Conservation (phyloP, 176 grass and related monocot species). For the Zoysia japonica region DNA sequence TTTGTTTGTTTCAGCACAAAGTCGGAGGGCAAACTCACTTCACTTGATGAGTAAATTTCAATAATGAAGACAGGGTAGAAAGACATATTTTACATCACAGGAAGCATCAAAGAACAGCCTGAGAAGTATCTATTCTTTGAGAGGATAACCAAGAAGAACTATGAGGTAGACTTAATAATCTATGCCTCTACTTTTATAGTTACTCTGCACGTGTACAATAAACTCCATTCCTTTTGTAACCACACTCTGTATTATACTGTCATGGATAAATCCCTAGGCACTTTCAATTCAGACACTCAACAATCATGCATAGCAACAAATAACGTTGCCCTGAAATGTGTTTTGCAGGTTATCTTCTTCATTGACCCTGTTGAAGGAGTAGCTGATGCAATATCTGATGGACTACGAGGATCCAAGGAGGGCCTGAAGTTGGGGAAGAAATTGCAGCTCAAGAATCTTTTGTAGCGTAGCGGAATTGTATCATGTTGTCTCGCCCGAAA, state of each 20-base stretch:
- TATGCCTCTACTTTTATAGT: background rate
- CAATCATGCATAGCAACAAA: background rate
- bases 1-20: slow-evolving; percentile 69
- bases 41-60: slow-evolving; percentile 94
- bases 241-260: too few relatives aligned
- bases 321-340: background rate
- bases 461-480: too few relatives aligned
- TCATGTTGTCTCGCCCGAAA: too few relatives aligned
- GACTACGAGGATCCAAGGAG: slow-evolving; percentile 99
- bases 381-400: slow-evolving; percentile 99
- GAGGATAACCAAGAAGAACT: slow-evolving; percentile 93
- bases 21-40: slow-evolving; percentile 92
- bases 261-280: background rate
- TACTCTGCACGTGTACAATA: background rate
- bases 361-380: slow-evolving; percentile 89
- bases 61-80: slow-evolving; percentile 94
- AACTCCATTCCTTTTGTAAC: too few relatives aligned
- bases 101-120: slow-evolving; percentile 89
- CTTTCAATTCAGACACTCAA: background rate
- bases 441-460: slow-evolving; percentile 85
- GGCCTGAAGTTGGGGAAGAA: slow-evolving; percentile 89
- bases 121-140: slow-evolving; percentile 98
- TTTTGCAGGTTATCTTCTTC: slow-evolving; percentile 85
- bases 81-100: slow-evolving; percentile 96
- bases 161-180: slow-evolving; percentile 53